Base-by-base conservation (phyloP, 805 yeast genomes). In the Candida caryicola region DNA sequence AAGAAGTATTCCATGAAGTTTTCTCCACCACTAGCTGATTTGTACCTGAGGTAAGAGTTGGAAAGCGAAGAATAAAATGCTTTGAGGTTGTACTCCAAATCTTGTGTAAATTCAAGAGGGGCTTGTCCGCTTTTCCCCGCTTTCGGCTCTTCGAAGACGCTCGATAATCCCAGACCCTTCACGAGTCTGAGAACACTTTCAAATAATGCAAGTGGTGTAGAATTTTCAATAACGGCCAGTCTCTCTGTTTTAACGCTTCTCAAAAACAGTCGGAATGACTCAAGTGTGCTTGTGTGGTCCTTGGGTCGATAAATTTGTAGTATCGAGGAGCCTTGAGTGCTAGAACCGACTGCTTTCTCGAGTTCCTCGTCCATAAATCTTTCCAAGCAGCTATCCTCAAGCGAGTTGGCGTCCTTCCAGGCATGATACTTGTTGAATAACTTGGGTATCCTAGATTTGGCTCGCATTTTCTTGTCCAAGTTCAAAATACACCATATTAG, bases 1-100 rank as follows among this genome's bases (percentile, higher is more conserved):
- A 74, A 45, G 43, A 73, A 76, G 47, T 55, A 63, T 9, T 60
- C 64, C 5, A 74, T 27, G 40, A 75, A 62, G 4, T 49, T 33
- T 10, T 43, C 45, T 4, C 49, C 43, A n/a, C 5, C 9, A 13
- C 26, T 18, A 9, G 30, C 28, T 18, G 28, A 32, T 29, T 37
- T 19, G 32, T 44, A 58, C 3, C 31, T 37, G 5, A 36, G 21
- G 31, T 49, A 52, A 4, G 54, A 43, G 26, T 36, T n/a, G 7
- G 30, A 15, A 8, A 64, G 37, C 1, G 66, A 54, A 12, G 23
- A 34, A 26, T 51, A 39, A 41, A 64, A 64, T 8, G 49, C 31
- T 4, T 41, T 26, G 14, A 62, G 33, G 25, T 55, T 18, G 12
- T 25, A 15, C 18, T 43, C 39, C 18, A 59, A 40, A 8, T 39